phyloP scores from a whole-genome alignment of 2,329 filamentous ascomycete species.

The Shiraia sp. region DNA sequence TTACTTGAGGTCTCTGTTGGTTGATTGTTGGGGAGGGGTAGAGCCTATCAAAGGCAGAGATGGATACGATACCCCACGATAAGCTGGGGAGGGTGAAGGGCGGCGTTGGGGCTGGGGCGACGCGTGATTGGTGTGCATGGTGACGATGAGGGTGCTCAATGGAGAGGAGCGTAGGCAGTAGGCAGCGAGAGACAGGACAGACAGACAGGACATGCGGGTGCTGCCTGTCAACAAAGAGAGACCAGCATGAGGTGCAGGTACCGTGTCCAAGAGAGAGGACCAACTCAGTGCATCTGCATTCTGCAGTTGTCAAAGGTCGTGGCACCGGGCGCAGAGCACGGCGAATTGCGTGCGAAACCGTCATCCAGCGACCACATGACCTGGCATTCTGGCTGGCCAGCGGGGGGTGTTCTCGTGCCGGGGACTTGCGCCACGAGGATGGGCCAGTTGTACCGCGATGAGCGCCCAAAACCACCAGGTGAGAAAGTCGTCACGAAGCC shows the following conservation, averaged over 20 bases:
- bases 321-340: constrained; percentile 21
- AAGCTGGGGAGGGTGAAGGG: not conserved
- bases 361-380: constrained; percentile 30
- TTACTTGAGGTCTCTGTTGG: too few relatives aligned
- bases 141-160: constrained; percentile 1
- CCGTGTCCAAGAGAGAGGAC: too few relatives aligned
- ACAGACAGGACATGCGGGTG: too few relatives aligned
- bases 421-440: constrained; percentile 13
- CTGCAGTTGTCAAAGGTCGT: not conserved
- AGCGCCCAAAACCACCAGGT: too few relatives aligned
- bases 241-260: too few relatives aligned
- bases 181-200: too few relatives aligned
- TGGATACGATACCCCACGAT: constrained; percentile 6
- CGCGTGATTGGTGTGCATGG: constrained; percentile 1
- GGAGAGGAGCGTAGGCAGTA: too few relatives aligned
- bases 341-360: constrained; percentile 32
- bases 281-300: too few relatives aligned
- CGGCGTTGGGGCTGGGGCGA: not conserved
- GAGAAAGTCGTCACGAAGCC: constrained; percentile 6
- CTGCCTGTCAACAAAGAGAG: too few relatives aligned
- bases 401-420: constrained; percentile 8
- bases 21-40: constrained; percentile 4
- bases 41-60: constrained; percentile 3
- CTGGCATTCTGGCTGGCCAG: constrained; percentile 7
- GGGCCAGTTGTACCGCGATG: constrained; percentile 5